phyloP scores from a whole-genome alignment of 2,329 filamentous ascomycete genomes.

The Cytospora piceicola region DNA sequence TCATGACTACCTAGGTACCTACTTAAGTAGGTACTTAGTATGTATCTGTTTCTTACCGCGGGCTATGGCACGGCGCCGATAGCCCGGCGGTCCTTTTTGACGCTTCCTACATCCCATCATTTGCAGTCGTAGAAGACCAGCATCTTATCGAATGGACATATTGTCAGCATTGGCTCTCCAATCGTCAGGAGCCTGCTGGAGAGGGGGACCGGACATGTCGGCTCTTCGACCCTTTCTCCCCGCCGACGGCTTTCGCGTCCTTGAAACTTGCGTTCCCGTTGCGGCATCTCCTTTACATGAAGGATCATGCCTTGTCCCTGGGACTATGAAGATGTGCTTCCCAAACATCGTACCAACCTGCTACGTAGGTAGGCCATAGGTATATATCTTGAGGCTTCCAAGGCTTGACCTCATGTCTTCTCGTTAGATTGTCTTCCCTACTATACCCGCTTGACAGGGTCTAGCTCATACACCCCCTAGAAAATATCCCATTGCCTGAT shows the following conservation, averaged over 20 bases:
- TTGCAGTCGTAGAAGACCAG: not conserved
- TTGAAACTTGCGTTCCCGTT: not conserved
- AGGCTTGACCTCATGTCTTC: not conserved
- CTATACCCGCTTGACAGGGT: not conserved
- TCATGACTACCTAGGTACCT: too few species aligned
- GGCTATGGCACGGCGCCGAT: too few species aligned
- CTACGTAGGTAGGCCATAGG: not conserved
- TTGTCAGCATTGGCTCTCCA: too few species aligned
- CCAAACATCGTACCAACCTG: not conserved
- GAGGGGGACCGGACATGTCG: conserved; percentile 5
- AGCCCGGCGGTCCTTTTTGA: not conserved
- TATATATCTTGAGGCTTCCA: not conserved
- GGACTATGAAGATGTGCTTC: conserved; percentile 2
- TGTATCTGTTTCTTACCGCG: too few species aligned
- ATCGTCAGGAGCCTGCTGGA: not conserved
- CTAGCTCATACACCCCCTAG: not conserved
- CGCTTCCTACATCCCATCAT: not conserved
- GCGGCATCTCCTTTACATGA: too few species aligned
- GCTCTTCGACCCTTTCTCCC: not conserved
- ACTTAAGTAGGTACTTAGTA: too few species aligned
- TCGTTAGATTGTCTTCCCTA: not conserved
- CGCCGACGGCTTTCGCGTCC: not conserved
- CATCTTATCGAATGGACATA: not conserved
- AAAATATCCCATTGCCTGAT: too few species aligned
- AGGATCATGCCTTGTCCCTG: not conserved